Conservation (phyloP, 139 green algal genomes). For the Chlamydomonas urium region DNA sequence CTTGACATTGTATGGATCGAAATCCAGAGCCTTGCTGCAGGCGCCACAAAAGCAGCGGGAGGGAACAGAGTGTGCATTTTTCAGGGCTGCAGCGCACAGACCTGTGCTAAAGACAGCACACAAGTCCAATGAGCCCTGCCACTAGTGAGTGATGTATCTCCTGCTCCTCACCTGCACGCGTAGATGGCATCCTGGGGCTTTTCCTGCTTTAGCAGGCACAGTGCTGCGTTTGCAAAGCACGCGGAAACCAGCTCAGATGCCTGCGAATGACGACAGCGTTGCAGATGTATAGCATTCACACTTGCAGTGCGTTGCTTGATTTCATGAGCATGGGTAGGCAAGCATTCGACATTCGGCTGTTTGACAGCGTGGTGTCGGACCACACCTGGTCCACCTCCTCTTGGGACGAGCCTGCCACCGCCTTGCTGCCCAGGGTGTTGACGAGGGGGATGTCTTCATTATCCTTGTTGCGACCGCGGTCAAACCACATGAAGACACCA, state of each 20-base stretch:
- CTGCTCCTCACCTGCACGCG: conserved; percentile 21
- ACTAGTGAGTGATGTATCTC: not conserved
- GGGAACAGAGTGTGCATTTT: not conserved
- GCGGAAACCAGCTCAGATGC: too few relatives aligned
- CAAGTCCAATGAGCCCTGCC: not conserved
- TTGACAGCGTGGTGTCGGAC: too few relatives aligned
- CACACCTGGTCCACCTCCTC: too few relatives aligned
- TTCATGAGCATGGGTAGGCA: too few relatives aligned
- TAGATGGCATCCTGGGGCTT: conserved; percentile 18
- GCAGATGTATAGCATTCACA: too few relatives aligned
- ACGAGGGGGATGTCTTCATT: conserved; percentile 31
- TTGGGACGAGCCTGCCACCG: too few relatives aligned
- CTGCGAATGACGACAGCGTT: too few relatives aligned
- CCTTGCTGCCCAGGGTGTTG: conserved; percentile 8
- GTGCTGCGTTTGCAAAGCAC: conserved; percentile 27
- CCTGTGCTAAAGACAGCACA: not conserved
- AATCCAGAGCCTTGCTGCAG: conserved; percentile 28
- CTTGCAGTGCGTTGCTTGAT: too few relatives aligned
- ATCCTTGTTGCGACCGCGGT: conserved; percentile 18
- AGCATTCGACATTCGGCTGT: too few relatives aligned
- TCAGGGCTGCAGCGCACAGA: not conserved
- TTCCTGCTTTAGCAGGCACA: conserved; percentile 25
- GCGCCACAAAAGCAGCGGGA: not conserved
- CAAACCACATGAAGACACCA: conserved; percentile 36
- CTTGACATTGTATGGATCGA: conserved; percentile 30